Evolutionary conservation across 768 basidiomycete species (phyloP), one percentile per base, ranked within the genome.

Genomic region (Tylopilus subfusipes): DNA sequence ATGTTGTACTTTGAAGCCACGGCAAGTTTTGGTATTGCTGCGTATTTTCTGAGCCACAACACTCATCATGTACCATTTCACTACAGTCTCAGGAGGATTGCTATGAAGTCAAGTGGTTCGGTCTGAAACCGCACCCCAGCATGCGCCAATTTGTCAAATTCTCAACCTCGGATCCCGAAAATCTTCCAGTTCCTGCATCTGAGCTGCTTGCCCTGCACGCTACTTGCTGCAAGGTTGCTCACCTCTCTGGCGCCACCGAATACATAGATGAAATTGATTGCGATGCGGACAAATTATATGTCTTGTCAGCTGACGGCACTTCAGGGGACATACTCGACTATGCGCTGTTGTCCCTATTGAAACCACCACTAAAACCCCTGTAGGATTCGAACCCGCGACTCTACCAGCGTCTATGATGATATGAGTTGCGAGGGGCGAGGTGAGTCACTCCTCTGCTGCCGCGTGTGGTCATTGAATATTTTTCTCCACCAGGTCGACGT

Each of bases 181-280:
- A 53, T 34, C 49, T 63, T 52, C 61, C 61, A 2, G 48, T 61
- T n/a, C 60, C 65, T 30, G 29, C 40, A 1, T 39, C 40, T 0
- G 39, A 58, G 24, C 47, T 58, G 24, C 55, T 68, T 24, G 56
- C 50, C 18, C n/a, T 65, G 25, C 63, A 68, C 46, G 60, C 65
- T 9, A 55, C 58, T 39, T 67, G 63, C 50, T 57, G 50, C 34
- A 60, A 66, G 50, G 65, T 68, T 27, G 62, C 63, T n/a, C 58
- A 67, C 40, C 39, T 68, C 5, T 65, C 66, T 11, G 65, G 62
- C 31, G 57, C 65, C 0, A 46, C 44, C 18, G 52, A 66, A 21
- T 50, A 60, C 31, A 63, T 63, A 4, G 64, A 65, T 14, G 11
- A 40, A n/a, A 16, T 57, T 21, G 42, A 42, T 40, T 29, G 33